Evolutionary conservation across 345 rosid species (phyloP), one percentile per base, ranked within the genome.

Genomic region (Lepidium africanum): DNA sequence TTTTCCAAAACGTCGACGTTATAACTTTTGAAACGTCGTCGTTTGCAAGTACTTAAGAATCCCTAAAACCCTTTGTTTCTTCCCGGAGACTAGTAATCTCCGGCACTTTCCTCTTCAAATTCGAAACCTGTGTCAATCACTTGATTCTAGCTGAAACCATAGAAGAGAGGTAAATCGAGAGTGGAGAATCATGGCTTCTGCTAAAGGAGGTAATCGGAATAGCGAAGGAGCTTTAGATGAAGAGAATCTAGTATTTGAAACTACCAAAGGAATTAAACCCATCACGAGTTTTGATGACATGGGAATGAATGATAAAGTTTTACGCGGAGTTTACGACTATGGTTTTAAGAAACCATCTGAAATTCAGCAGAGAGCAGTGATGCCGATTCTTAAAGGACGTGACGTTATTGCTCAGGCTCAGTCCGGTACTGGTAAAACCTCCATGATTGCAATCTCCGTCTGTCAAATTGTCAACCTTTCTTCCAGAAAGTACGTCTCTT

Each of bases 321-420:
- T 94, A 21, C 87, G 97, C 5, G 99, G 97, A 14, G 85, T 94
- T 57, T 94, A 94, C 78, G 85, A 80, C 9, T 91, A 91, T 67
- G 96, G 96, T 30, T 94, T 85, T 74, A 92, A 87, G 80, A 94
- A 87, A 76, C 96, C 96, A 4, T 94, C 97, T 7, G 97, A 96
- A 13, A 94, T 94, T 52, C 99, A 94, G 39, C 96, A 91, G 78
- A 82, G 96, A 46, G 97, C 96, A 3, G 86, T 94, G 36, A 78
- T 94, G 89, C 96, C 97, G 0, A 89, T 94, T 30, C 82, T 94
- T 45, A 83, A 83, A 67, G 93, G 97, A 51, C 81, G 97, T 0
- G 99, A 94, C 23, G 97, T 91, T 21, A 94, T 94, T 40, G 97
- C 99, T 12, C 97, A 94, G 81, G 99, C 99, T 5, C 99, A 94